Conservation (phyloP, 129 eudicot genomes). For the Flaveria robusta region DNA sequence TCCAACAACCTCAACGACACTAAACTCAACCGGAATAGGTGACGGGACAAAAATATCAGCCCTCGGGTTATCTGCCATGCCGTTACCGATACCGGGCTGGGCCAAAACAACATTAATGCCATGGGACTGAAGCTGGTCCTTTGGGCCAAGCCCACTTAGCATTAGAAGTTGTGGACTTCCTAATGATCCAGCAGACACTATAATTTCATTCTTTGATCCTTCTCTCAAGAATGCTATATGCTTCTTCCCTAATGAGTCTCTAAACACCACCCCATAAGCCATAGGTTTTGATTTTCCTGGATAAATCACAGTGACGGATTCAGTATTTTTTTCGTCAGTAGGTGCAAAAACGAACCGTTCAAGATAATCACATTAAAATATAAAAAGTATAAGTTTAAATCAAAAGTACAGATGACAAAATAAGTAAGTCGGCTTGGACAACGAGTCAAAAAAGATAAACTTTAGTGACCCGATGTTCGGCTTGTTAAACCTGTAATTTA, state of each 20-base stretch:
- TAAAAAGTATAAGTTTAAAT: too few relatives aligned
- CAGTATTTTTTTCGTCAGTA: not conserved
- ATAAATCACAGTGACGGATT: not conserved
- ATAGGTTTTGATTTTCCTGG: slow-evolving; percentile 49
- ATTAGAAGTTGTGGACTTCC: slow-evolving; percentile 57
- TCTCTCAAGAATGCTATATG: slow-evolving; percentile 52
- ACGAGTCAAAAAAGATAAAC: not conserved
- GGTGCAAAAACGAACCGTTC: too few relatives aligned
- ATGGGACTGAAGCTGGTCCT: slow-evolving; percentile 45
- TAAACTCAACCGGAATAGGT: slow-evolving; percentile 50
- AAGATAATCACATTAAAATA: too few relatives aligned
- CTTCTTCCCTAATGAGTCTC: slow-evolving; percentile 47
- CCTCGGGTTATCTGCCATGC: slow-evolving; percentile 64
- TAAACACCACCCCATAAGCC: slow-evolving; percentile 61
- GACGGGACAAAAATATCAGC: slow-evolving; percentile 55
- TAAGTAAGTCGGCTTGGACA: not conserved
- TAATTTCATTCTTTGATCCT: slow-evolving; percentile 50
- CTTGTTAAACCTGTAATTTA: not conserved
- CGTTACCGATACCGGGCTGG: slow-evolving; percentile 53
- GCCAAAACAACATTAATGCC: slow-evolving; percentile 49
- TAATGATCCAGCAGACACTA: slow-evolving; percentile 62
- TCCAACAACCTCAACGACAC: slow-evolving; percentile 64
- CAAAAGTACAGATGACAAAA: too few relatives aligned
- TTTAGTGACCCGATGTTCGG: not conserved
- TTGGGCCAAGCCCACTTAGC: slow-evolving; percentile 10